Base-by-base conservation (phyloP, 202 grass and related monocot species). In the Miscanthus sacchariflorus region DNA sequence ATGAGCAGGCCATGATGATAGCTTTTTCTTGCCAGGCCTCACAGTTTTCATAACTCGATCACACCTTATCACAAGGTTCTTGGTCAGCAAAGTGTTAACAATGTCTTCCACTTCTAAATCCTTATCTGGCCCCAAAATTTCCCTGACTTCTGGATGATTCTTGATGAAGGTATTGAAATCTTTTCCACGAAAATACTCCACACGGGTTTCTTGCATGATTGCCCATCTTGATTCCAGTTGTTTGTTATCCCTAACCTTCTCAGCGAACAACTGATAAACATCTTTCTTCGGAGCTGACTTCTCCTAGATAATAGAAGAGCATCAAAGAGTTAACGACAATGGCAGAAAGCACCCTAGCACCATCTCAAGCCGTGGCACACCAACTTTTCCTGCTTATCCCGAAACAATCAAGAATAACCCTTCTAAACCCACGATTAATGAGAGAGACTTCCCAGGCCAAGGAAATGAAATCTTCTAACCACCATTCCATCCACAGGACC, bases 221-320 rank as follows among this genome's bases (percentile, higher is more conserved):
- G 97, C 97, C 97, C 97, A 99, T 92, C 97, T 91, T 4, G 97
- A 99, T 86, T 94, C 91, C 48, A 99, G 90, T 35, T 99, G 94
- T 77, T 95, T 99, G 79, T 99, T 99, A 89, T 99, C 96, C 88
- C 96, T 95, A 81, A 99, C 96, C 91, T 96, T 99, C 85, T 99
- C 97, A 33, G 97, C 94, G 48, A 99, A 99, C 61, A 96, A 73
- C 69, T 96, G 93, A 84, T 93, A 99, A 56, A 95, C 83, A 86
- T 99, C 97, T 88, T 99, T 99, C 38, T 91, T 93, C 35, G 87
- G 88, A 90, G 82, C 88, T 72, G 86, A 73, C 84, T 96, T 92
- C 86, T 95, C 90, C 90, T 92, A 63, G 14, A 85, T 21, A 61
- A 83, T 63, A 74, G 19, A 86, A 74, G 19, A 89, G n/a, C 2